Conservation (phyloP, 257 asterid species). For the Marsdenia floribunda region DNA sequence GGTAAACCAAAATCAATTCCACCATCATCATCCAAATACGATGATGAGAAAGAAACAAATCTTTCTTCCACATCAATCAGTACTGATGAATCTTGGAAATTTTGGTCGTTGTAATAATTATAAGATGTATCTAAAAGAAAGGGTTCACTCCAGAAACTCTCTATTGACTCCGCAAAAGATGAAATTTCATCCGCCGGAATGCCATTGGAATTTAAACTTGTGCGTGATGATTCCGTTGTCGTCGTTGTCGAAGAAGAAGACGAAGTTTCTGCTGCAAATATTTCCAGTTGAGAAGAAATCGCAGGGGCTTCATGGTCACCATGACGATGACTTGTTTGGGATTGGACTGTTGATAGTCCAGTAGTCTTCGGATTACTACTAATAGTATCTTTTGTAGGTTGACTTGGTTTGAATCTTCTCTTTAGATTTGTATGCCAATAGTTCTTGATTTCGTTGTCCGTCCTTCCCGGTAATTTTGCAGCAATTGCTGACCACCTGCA, state of each 20-base stretch:
- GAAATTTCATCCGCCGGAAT: background rate
- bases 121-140: conserved; percentile 1
- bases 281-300: background rate
- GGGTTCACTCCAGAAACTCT: conserved; percentile 13
- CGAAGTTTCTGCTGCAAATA: background rate
- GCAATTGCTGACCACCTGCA: conserved; percentile 54
- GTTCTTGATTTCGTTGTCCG: conserved; percentile 50
- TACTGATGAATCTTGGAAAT: background rate
- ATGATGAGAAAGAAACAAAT: background rate
- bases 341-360: background rate
- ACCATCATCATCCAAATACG: background rate
- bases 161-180: background rate
- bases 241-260: background rate
- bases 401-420: conserved; percentile 18
- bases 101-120: background rate
- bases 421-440: conserved; percentile 44
- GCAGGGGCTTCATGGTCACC: background rate
- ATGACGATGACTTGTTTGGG: background rate
- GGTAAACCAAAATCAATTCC: background rate
- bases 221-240: background rate
- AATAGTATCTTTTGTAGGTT: too few species aligned
- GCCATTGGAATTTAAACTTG: conserved; percentile 1
- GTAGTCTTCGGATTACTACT: background rate
- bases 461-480: conserved; percentile 35
- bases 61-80: background rate